Base-by-base conservation (phyloP, 345 rosid genomes). In the Tarenaya hassleriana region DNA sequence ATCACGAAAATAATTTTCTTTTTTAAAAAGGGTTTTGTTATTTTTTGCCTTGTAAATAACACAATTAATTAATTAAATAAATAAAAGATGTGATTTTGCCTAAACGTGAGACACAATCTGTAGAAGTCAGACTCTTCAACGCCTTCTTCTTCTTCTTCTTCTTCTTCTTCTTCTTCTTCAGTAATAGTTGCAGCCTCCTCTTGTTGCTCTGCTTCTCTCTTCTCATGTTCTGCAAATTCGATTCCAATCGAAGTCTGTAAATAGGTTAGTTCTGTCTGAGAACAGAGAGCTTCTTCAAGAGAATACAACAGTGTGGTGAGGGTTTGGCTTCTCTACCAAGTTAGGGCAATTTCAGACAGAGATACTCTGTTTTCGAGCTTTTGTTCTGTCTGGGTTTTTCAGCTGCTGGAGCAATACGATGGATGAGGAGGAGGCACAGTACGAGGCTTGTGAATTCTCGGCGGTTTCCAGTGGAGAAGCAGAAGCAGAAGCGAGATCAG, bases 101-200 rank as follows among this genome's bases (percentile, higher is more conserved):
- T 47, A 66, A 66, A 60, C 66, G 65, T 67, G 71, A 67, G 66
- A 49, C 47, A 64, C 69, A 64, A 56, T 50, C 40, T 7, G 13
- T 10, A 7, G 4, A 35, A 3, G n/a, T 35, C 3, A 35, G 49
- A 60, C 56, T 60, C 66, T 66, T 24, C 3, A 24, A 24, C 29
- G 5, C 29, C 29, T 24, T 24, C 29, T 5, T 24, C 64, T 67
- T 67, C 61, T 24, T 53, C 66, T 50, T 48, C 47, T 34, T 17
- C 44, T 1, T 8, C 44, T 52, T 52, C 50, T 35, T 41, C 43
- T 47, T 21, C 42, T 33, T 18, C 43, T 16, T 10, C 44, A 51
- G 20, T 35, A 9, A 10, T 35, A 35, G 1, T 7, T 42, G 34
- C 37, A 10, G 20, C 47, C 41, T 38, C 27, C 47, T 21, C 17